Evolutionary conservation across 2,329 filamentous ascomycete species (phyloP).

Genomic region (Pestalotiopsis sp.): DNA sequence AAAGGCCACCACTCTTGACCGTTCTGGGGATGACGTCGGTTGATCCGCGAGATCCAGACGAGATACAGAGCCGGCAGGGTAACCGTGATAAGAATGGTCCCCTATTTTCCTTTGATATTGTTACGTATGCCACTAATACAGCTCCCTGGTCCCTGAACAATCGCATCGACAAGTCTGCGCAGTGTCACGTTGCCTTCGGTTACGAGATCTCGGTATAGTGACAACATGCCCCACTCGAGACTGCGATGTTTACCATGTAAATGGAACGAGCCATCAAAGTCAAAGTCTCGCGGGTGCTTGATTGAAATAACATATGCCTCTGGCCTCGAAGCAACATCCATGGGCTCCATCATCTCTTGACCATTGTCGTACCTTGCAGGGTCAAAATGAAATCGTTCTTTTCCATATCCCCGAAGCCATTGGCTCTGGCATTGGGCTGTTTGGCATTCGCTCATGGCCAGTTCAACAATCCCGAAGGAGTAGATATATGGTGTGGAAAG

Average conservation of each 20-base stretch:
- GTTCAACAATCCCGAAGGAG: constrained; percentile 41
- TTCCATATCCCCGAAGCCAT: not conserved
- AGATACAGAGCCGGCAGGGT: not conserved
- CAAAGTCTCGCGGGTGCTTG: not conserved
- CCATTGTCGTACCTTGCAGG: not conserved
- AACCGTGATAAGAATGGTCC: constrained; percentile 3
- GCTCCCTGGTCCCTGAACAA: not conserved
- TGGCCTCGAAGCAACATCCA: not conserved
- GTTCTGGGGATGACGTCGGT: not conserved
- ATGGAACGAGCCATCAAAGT: not conserved
- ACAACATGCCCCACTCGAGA: not conserved
- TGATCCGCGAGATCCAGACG: not conserved
- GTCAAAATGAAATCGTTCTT: not conserved
- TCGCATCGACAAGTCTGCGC: no score
- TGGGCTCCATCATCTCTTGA: not conserved
- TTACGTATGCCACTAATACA: not conserved
- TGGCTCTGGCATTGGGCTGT: not conserved
- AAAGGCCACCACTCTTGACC: constrained; percentile 4
- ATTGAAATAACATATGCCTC: not conserved
- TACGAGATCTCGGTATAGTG: not conserved
- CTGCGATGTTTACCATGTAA: not conserved
- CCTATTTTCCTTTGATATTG: not conserved
- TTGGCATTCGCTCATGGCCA: constrained; percentile 12
- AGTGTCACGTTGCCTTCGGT: constrained; percentile 3
- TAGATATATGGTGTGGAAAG: constrained; percentile 52